Conservation (phyloP, 2,329 filamentous ascomycete species). For the Pseudogymnoascus sp. region DNA sequence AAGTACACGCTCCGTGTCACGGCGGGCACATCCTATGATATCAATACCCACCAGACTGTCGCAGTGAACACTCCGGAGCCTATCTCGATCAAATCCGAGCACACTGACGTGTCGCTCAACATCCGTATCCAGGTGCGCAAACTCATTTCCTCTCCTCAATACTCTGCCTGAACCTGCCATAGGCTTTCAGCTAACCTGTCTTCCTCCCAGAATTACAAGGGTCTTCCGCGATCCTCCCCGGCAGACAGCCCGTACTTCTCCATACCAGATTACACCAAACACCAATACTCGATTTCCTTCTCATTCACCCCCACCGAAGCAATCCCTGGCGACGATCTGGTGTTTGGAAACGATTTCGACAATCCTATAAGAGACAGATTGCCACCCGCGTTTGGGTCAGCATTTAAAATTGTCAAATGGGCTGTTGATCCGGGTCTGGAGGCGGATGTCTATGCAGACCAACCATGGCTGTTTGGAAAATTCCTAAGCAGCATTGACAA, state of each 20-base stretch:
- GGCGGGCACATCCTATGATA: conserved; percentile 69
- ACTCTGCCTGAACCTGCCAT: conserved; percentile 1
- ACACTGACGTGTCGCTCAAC: conserved; percentile 60
- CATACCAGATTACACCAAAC: conserved; percentile 55
- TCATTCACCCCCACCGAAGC: conserved; percentile 61
- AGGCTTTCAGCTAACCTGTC: conserved; percentile 9
- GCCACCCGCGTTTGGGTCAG: conserved; percentile 78
- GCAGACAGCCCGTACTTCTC: conserved; percentile 70
- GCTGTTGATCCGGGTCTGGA: conserved; percentile 86
- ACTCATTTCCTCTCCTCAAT: conserved; percentile 28
- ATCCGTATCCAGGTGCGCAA: conserved; percentile 63
- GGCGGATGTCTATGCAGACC: conserved; percentile 80
- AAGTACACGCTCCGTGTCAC: conserved; percentile 71
- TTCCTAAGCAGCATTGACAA: conserved; percentile 74
- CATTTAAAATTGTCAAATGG: conserved; percentile 80
- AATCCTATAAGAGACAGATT: conserved; percentile 78
- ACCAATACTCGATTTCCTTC: conserved; percentile 77
- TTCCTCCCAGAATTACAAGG: conserved; percentile 41
- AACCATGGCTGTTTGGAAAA: conserved; percentile 78
- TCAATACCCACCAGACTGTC: conserved; percentile 62
- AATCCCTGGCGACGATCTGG: conserved; percentile 47
- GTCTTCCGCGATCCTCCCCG: conserved; percentile 66
- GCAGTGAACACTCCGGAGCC: conserved; percentile 64
- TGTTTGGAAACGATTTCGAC: conserved; percentile 96
- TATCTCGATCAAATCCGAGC: conserved; percentile 53